These are phyloP conservation scores for Ophiostoma novo-ulmi DNA, from an alignment of 2,329 filamentous ascomycete species.

Conservation along the genomic window DNA sequence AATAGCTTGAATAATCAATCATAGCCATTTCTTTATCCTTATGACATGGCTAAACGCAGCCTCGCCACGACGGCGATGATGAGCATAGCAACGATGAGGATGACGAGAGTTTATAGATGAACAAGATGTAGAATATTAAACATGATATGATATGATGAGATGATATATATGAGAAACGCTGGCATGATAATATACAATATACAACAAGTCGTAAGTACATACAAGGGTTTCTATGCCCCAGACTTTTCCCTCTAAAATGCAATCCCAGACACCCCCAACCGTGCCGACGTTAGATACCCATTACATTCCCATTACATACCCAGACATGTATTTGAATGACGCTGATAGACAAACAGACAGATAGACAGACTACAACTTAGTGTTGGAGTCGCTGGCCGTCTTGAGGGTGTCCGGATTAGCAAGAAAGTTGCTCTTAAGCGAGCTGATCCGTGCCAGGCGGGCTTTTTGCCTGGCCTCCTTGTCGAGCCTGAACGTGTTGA, in stretches of 20 bases:
- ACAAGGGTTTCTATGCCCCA: not conserved
- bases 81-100: too few relatives aligned
- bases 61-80: too few relatives aligned
- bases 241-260: not conserved
- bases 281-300: not conserved
- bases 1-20: too few relatives aligned
- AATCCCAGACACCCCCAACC: not conserved
- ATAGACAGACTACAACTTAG: not conserved
- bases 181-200: slow-evolving; percentile 10
- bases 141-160: not conserved
- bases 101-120: too few relatives aligned
- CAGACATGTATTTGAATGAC: too few relatives aligned
- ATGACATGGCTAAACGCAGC: too few relatives aligned
- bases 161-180: slow-evolving; percentile 7
- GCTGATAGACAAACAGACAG: not conserved
- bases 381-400: not conserved
- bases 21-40: too few relatives aligned
- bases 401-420: not conserved
- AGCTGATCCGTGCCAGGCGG: not conserved
- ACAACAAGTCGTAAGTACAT: not conserved
- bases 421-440: not conserved
- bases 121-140: not conserved
- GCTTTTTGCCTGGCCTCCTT: not conserved
- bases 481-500: not conserved
- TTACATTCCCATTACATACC: not conserved